Conservation (phyloP, 2,329 filamentous ascomycete genomes). For the Zarea fungicola region DNA sequence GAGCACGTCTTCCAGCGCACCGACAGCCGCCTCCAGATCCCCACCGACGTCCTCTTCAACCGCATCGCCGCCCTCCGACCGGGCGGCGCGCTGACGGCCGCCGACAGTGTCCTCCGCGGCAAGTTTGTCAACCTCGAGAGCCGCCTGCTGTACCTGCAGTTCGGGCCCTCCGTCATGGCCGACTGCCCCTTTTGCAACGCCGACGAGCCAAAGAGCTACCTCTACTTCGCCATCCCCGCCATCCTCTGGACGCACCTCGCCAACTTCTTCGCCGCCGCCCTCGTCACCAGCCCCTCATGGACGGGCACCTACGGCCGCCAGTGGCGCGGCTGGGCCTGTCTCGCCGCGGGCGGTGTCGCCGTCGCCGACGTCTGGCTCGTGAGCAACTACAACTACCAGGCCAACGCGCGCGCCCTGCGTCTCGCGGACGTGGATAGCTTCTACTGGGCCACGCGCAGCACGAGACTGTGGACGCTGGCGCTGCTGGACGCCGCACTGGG, state of each 20-base stretch:
- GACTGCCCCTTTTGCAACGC: slow-evolving; percentile 77
- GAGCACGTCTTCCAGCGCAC: slow-evolving; percentile 79
- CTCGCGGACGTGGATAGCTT: slow-evolving; percentile 63
- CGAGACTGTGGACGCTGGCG: slow-evolving; percentile 60
- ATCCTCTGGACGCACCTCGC: slow-evolving; percentile 72
- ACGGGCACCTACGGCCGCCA: slow-evolving; percentile 56
- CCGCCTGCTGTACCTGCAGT: slow-evolving; percentile 76
- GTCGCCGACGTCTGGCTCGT: slow-evolving; percentile 62
- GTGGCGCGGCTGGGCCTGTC: slow-evolving; percentile 68
- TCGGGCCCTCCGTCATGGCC: slow-evolving; percentile 67
- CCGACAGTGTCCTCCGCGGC: slow-evolving; percentile 60
- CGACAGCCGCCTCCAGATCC: slow-evolving; percentile 75
- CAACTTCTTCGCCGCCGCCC: slow-evolving; percentile 67
- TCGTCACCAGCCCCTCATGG: slow-evolving; percentile 65
- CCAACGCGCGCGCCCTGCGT: slow-evolving; percentile 57
- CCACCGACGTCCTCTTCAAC: slow-evolving; percentile 78
- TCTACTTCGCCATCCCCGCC: slow-evolving; percentile 73
- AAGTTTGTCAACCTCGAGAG: slow-evolving; percentile 68
- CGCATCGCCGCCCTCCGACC: slow-evolving; percentile 60
- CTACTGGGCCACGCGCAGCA: slow-evolving; percentile 62
- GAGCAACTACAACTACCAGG: slow-evolving; percentile 58
- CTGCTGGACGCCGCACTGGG: slow-evolving; percentile 60
- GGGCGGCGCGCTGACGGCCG: slow-evolving; percentile 39
- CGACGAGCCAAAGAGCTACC: slow-evolving; percentile 65
- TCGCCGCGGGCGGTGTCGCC: slow-evolving; percentile 54